Evolutionary conservation across 371 early-diverging fungal genomes (phyloP).

Genomic region (Apophysomyces elegans): DNA sequence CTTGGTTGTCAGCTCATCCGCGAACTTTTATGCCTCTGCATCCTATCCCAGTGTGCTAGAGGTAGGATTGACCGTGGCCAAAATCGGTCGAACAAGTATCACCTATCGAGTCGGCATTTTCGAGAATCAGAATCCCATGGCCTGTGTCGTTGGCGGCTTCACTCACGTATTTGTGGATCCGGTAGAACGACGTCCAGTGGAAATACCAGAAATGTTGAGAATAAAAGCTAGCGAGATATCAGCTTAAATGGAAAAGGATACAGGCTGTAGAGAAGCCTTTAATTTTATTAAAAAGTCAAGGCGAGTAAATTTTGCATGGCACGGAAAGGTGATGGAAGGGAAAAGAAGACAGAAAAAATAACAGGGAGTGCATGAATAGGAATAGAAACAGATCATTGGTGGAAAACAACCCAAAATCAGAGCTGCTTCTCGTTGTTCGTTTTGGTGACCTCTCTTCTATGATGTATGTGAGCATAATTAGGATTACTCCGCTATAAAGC

Average conservation of each 20-base stretch:
- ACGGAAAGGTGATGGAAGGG: too few species aligned
- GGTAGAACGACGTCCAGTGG: constrained; percentile 36
- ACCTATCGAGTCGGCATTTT: constrained; percentile 67
- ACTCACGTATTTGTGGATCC: constrained; percentile 56
- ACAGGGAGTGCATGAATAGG: too few species aligned
- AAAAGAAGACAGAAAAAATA: too few species aligned
- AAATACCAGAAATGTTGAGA: constrained; percentile 23
- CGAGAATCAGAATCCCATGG: constrained; percentile 39
- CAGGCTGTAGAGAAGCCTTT: background rate
- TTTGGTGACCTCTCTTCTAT: too few species aligned
- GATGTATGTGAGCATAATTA: background rate
- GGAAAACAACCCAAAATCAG: too few species aligned
- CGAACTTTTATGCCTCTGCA: constrained; percentile 52
- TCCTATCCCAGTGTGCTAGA: constrained; percentile 59
- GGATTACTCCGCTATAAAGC: background rate
- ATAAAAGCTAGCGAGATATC: background rate
- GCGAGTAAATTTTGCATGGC: too few species aligned
- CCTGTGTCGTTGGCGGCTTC: constrained; percentile 50
- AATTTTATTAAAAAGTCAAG: too few species aligned
- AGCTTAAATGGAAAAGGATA: background rate
- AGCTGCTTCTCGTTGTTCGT: too few species aligned
- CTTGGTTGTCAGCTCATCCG: constrained; percentile 58
- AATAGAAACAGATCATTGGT: too few species aligned
- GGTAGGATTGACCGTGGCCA: constrained; percentile 59
- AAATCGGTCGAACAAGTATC: constrained; percentile 60